phyloP scores from a whole-genome alignment of 352 stramenopile genomes.

The Phytophthora fragariaefolia region DNA sequence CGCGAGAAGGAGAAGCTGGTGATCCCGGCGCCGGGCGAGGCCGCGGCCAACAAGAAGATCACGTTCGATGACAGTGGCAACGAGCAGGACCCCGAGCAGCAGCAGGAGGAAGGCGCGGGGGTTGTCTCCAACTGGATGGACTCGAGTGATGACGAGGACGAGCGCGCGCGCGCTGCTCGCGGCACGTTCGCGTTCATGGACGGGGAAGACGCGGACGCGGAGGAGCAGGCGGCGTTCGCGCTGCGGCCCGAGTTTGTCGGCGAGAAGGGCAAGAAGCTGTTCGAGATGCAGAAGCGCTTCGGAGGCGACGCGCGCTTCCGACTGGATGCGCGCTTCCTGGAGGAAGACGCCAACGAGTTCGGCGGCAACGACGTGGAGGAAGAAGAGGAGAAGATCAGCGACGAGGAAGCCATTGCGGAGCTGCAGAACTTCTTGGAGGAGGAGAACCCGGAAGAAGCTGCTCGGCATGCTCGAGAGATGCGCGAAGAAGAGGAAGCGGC shows the following conservation, averaged over 20 bases:
- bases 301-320: constrained; percentile 80
- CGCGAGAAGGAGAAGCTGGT: constrained; percentile 40
- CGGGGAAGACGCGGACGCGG: constrained; percentile 36
- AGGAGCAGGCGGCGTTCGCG: constrained; percentile 52
- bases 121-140: constrained; percentile 61
- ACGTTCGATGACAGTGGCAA: constrained; percentile 78
- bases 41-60: constrained; percentile 67
- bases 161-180: constrained; percentile 13
- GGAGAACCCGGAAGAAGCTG: constrained; percentile 42
- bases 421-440: constrained; percentile 64
- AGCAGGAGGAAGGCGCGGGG: constrained; percentile 7
- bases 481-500: constrained; percentile 54
- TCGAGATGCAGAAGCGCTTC: constrained; percentile 86
- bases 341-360: constrained; percentile 69
- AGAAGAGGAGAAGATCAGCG: constrained; percentile 20
- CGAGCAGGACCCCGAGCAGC: constrained; percentile 50
- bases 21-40: constrained; percentile 34
- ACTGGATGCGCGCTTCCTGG: constrained; percentile 79
- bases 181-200: constrained; percentile 59
- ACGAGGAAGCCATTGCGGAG: constrained; percentile 32
- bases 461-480: constrained; percentile 51
- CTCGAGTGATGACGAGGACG: constrained; percentile 61
- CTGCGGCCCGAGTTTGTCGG: constrained; percentile 78
- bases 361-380: constrained; percentile 53
- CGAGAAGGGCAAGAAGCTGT: constrained; percentile 71